These are phyloP conservation scores for Penicillium samsonianum DNA, from an alignment of 495 filamentous ascomycete species.

Conservation along the genomic window DNA sequence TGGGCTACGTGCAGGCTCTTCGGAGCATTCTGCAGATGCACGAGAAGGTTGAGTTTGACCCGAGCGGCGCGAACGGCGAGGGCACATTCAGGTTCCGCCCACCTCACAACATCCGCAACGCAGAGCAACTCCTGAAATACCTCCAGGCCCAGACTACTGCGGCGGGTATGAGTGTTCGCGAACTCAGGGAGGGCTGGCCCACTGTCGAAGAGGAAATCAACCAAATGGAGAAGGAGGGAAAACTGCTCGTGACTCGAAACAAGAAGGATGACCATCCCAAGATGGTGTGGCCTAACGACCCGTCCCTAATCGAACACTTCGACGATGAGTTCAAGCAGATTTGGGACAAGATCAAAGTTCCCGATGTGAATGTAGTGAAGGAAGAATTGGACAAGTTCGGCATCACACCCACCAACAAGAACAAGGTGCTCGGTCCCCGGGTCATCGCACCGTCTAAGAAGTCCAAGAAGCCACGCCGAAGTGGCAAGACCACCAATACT, in stretches of 20 bases:
- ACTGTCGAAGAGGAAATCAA: constrained; percentile 76
- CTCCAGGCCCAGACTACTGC: constrained; percentile 82
- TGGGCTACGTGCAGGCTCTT: constrained; percentile 47
- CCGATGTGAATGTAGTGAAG: constrained; percentile 71
- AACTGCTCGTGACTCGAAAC: constrained; percentile 80
- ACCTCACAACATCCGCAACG: constrained; percentile 71
- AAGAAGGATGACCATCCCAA: constrained; percentile 88
- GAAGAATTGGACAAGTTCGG: constrained; percentile 70
- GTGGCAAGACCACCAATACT: constrained; percentile 85
- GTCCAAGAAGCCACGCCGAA: constrained; percentile 64
- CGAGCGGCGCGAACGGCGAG: constrained; percentile 56
- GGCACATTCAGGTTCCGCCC: constrained; percentile 79
- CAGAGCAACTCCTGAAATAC: constrained; percentile 72
- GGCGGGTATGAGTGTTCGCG: constrained; percentile 75
- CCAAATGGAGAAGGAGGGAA: constrained; percentile 72
- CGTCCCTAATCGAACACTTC: constrained; percentile 70
- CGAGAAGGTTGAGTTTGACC: constrained; percentile 70
- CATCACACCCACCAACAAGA: constrained; percentile 77
- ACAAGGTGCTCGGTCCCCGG: constrained; percentile 59
- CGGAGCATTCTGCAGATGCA: constrained; percentile 51
- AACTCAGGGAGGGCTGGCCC: constrained; percentile 93
- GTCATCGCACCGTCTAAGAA: constrained; percentile 61
- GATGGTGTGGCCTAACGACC: constrained; percentile 87
- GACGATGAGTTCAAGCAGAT: constrained; percentile 79
- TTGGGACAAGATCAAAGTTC: constrained; percentile 81